Base-by-base conservation (phyloP, 2,329 filamentous ascomycete genomes). In the Penicillium expansum region DNA sequence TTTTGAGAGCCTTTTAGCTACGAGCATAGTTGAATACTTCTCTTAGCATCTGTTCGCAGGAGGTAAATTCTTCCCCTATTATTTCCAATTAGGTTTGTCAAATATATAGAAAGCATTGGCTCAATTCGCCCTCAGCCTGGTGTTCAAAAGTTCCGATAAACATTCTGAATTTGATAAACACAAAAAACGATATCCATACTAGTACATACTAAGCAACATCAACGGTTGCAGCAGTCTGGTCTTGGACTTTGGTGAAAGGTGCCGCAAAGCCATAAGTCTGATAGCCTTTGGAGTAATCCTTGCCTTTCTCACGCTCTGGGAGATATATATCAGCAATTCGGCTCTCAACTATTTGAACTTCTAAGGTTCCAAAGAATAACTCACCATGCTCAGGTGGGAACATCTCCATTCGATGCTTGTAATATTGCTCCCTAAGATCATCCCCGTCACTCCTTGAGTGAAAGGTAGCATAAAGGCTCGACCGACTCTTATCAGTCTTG, bases 221-320 rank as follows among this genome's bases (percentile, higher is more conserved):
- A n/a, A 24, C 4, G 8, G 20, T 29, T 10, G 30, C 20, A 47
- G 16, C n/a, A 22, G 14, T 4, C 14, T 33, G 35, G 9, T 56
- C 38, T 5, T 52, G 45, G 22, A 47, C 51, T 7, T 49, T 55
- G 29, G 65, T 59, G 32, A 67, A 67, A 11, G 63, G 65, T 11
- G 64, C 65, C 2, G 63, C 65, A 52, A 67, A 67, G 1, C 63
- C 64, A 38, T 67, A 67, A 6, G 59, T 66, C 35, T 61, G 57
- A 41, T 62, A 67, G 4, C 62, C 63, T 16, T 61, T 49, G 16
- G 62, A 57, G 27, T 67, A 67, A 33, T 65, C 64, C 13, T 63
- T 63, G 7, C 64, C 65, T 6, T 57, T 55, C n/a, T 58, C 57
- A 18, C 64, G 60, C 48, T 67, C 64, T 67, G 33, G 5, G 14